Conservation (phyloP, 164 flowering plant species). For the Berberis thunbergii region DNA sequence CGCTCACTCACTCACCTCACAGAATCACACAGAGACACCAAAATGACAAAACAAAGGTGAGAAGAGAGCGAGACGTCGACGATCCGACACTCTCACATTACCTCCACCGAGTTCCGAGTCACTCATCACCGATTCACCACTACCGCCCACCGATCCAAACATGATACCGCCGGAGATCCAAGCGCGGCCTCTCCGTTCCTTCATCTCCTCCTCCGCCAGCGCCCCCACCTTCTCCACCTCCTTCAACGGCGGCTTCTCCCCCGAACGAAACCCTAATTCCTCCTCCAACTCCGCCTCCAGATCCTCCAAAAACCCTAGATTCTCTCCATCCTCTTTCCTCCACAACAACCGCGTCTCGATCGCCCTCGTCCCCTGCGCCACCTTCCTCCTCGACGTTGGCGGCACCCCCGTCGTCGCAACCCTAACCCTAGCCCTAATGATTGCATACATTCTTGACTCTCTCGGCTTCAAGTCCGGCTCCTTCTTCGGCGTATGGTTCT, state of each 20-base stretch:
- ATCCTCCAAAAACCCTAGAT: conserved; percentile 36
- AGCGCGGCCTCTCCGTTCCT: conserved; percentile 45
- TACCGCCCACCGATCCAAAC: conserved; percentile 10
- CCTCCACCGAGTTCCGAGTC: too few relatives aligned
- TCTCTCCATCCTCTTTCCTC: conserved; percentile 46
- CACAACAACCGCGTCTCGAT: conserved; percentile 72
- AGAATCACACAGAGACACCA: too few relatives aligned
- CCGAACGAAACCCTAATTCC: conserved; percentile 23
- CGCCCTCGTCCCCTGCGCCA: conserved; percentile 75
- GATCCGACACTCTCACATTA: too few relatives aligned
- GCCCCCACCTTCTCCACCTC: conserved; percentile 46
- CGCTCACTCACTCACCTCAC: too few relatives aligned
- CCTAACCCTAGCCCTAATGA: conserved; percentile 68
- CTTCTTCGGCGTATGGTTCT: conserved; percentile 88
- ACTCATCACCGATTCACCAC: background rate
- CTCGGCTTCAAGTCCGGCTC: conserved; percentile 64
- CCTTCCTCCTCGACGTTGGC: conserved; percentile 88
- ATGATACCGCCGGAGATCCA: conserved; percentile 84
- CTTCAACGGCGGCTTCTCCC: conserved; percentile 28
- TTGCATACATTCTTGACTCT: conserved; percentile 80
- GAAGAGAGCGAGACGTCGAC: too few relatives aligned
- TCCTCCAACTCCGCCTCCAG: background rate
- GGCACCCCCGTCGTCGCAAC: conserved; percentile 72
- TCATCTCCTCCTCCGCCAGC: conserved; percentile 38
- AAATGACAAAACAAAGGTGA: too few relatives aligned